Evolutionary conservation across 1,139 yeast species (phyloP), one percentile per base, ranked within the genome.

Genomic region (Geotrichum candidum): DNA sequence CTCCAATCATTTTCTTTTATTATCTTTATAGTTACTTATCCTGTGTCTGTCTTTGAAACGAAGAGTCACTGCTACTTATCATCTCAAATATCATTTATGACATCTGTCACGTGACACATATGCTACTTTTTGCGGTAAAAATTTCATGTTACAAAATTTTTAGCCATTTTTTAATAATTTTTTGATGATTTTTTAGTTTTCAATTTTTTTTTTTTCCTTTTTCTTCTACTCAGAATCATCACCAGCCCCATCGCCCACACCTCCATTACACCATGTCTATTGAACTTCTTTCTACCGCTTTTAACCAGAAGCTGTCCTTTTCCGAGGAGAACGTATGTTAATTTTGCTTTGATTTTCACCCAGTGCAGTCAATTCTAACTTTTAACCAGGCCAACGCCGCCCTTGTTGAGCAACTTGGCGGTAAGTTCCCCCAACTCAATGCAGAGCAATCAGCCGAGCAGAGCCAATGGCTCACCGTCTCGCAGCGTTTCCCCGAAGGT

Each of bases 401-500:
- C 2, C 63, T 70, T 25, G 62, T 64, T 45, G 58, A 67, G 46
- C 59, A 66, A 50, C 61, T 69, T 27, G 62, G 61, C 50, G 62
- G 65, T 33, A 57, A 64, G 51, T 62, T 62, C 58, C 67, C 72
- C 15, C 64, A 66, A 29, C 70, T 73, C 53, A 62, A 68, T 27
- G 72, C 71, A 45, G 66, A 73, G 56, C 85, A 84, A 77, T 79
- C 81, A 68, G 97, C 97, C n/a, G 81, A 87, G 68, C 81, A 84
- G 66, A 82, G 90, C 53, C 97, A 92, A 77, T 90, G 94, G 87
- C 80, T 81, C 65, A 86, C 96, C 11, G 81, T 90, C 63, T 80
- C 92, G 31, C 75, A 77, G 65, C 81, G 89, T 71, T 77, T 88
- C 68, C 85, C 87, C 53, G 85, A 81, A 63, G 77, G 84, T 25